phyloP scores from a whole-genome alignment of 345 rosid species.

The Syzygium oleosum region DNA sequence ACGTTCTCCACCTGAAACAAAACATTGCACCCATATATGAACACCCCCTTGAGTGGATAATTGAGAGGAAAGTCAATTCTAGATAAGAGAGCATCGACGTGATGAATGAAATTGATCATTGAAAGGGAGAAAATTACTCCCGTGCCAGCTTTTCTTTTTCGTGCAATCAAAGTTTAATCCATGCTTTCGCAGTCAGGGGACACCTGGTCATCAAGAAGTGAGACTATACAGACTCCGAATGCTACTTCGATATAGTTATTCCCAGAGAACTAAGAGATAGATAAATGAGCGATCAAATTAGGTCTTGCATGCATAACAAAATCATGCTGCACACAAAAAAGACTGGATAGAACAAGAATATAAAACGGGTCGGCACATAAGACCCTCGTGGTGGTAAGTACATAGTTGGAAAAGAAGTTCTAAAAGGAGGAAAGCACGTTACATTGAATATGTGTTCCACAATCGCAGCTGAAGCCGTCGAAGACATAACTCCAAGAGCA shows the following conservation, averaged over 20 bases:
- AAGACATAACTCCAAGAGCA: conserved; percentile 19
- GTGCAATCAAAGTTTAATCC: neutral
- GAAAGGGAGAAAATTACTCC: neutral
- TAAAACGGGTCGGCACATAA: neutral
- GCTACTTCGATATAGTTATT: neutral
- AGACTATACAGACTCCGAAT: neutral
- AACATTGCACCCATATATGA: too few species aligned
- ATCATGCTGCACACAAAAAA: neutral
- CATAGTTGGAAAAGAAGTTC: neutral
- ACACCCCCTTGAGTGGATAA: too few species aligned
- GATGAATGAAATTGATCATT: neutral
- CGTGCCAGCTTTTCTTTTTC: neutral
- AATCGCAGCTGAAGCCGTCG: conserved; percentile 51
- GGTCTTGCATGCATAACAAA: neutral
- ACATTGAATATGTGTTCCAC: conserved; percentile 73
- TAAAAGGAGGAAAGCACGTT: conserved; percentile 2
- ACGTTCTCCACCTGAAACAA: conserved; percentile 55
- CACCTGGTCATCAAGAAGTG: neutral
- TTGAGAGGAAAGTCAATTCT: too few species aligned
- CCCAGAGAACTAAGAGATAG: neutral
- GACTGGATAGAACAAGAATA: neutral
- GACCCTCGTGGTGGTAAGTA: too few species aligned
- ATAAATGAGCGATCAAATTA: neutral
- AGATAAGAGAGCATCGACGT: neutral
- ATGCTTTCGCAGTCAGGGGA: neutral